Evolutionary conservation across 73 alveolate species (phyloP).

Genomic region (Tetrahymena thermophila): DNA sequence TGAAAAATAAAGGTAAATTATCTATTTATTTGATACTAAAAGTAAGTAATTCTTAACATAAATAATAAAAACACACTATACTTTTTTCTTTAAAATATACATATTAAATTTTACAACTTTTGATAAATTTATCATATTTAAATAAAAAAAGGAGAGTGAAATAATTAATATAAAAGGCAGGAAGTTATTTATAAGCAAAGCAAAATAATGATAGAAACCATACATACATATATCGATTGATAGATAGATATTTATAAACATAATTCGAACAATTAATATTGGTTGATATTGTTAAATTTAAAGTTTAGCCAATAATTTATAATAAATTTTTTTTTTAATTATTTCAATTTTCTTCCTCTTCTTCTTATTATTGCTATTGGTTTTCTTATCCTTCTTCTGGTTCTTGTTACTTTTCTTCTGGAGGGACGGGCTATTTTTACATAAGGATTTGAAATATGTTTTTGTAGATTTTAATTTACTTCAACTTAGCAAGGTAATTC

Average conservation of each 20-base stretch:
- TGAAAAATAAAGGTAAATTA: too few species aligned
- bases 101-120: too few species aligned
- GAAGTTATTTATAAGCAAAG: background rate
- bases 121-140: too few species aligned
- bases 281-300: background rate
- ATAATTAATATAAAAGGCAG: background rate
- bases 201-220: background rate
- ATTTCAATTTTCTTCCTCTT: slow-evolving; percentile 1
- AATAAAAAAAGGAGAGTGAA: too few species aligned
- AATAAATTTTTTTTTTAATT: background rate
- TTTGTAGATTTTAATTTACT: slow-evolving; percentile 12
- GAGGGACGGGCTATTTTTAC: slow-evolving; percentile 43
- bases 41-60: too few species aligned
- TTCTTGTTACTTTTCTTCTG: slow-evolving; percentile 42
- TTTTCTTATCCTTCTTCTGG: slow-evolving; percentile 20
- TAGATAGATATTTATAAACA: background rate
- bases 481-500: slow-evolving; percentile 24
- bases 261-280: background rate
- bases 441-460: slow-evolving; percentile 11
- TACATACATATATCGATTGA: background rate
- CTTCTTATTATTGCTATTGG: slow-evolving; percentile 11
- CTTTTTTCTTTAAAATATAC: too few species aligned
- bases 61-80: too few species aligned
- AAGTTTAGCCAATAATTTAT: background rate
- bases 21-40: too few species aligned